Evolutionary conservation across 306 rosid species (phyloP), one percentile per base, ranked within the genome.

Genomic region (Bauhinia variegata): DNA sequence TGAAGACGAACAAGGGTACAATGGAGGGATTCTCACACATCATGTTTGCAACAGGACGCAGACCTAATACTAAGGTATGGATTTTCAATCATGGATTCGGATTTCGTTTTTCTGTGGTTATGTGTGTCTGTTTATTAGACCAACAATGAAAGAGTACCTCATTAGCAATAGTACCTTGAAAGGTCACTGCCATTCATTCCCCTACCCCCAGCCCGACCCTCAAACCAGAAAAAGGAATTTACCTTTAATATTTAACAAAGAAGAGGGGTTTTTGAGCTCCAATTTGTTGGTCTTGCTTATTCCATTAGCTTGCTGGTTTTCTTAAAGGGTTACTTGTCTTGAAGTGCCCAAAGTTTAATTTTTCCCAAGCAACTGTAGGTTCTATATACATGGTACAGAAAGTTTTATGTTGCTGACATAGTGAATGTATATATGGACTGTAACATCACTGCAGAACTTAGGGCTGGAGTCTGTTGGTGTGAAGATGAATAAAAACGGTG

Each of bases 1-100:
- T 95, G 75, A 95, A 95, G 86, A 90, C 99, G 58, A 95, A 67
- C 76, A 93, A 81, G 74, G 99, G 90, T 58, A 86, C 92, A 11
- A 53, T 63, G 63, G 96, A 85, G 32, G 99, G 99, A 38, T 90
- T 90, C 79, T 90, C 99, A 23, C 97, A 90, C 63, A 63, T 93
- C 51, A 90, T 93, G 97, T 90, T 93, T 79, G 99, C 99, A 13
- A 93, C 99, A 15, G 99, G 99, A 36, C 99, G 99, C 44, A 75
- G 72, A 60, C 96, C 99, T 73, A 93, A 88, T 86, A 93, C 91
- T 58, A 75, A 83, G 97, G 99, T 93, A 75, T 70, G 8, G 5
- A 56, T 4, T 70, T 60, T 70, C 32, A 33, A 19, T 60, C 19
- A 48, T 70, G 39, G 39, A 12, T 4, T 60, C 65, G 39, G 39